Evolutionary conservation across 1,139 yeast species (phyloP).

Genomic region (Entelexis sorbosivorans): DNA sequence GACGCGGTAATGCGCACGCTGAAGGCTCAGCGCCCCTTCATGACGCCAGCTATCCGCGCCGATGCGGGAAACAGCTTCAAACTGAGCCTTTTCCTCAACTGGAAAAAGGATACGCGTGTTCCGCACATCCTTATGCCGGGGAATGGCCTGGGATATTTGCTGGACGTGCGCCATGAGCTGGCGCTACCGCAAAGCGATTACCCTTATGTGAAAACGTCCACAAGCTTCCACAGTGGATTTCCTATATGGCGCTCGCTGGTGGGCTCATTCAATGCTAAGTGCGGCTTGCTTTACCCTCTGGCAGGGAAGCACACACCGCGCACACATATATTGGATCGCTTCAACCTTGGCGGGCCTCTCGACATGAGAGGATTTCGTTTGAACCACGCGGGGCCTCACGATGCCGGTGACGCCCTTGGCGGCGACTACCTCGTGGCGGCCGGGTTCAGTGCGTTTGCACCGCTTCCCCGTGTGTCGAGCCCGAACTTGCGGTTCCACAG

Average conservation of each 20-base stretch:
- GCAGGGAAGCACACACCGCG: neutral
- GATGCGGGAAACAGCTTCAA: constrained; percentile 34
- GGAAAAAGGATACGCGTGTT: constrained; percentile 28
- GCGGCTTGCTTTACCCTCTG: constrained; percentile 21
- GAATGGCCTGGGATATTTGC: constrained; percentile 40
- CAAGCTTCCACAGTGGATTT: constrained; percentile 28
- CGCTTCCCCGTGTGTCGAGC: constrained; percentile 43
- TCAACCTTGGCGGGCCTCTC: constrained; percentile 72
- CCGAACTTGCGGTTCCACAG: constrained; percentile 53
- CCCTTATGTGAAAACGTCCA: constrained; percentile 30
- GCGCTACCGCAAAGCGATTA: constrained; percentile 29
- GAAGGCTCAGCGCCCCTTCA: constrained; percentile 32
- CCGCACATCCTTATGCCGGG: constrained; percentile 28
- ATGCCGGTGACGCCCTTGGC: constrained; percentile 47
- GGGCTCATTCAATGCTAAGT: constrained; percentile 18
- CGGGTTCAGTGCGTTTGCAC: constrained; percentile 58
- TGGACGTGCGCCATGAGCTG: constrained; percentile 48
- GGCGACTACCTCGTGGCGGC: constrained; percentile 67
- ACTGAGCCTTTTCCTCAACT: constrained; percentile 29
- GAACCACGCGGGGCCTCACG: constrained; percentile 83
- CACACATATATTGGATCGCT: constrained; percentile 36
- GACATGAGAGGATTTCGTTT: constrained; percentile 66
- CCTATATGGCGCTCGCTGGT: constrained; percentile 16
- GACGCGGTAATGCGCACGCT: constrained; percentile 60
- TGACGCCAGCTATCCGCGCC: constrained; percentile 26